These are phyloP conservation scores for Wallacemonas collosoma DNA, from an alignment of 208 protist genomes.

Conservation along the genomic window DNA sequence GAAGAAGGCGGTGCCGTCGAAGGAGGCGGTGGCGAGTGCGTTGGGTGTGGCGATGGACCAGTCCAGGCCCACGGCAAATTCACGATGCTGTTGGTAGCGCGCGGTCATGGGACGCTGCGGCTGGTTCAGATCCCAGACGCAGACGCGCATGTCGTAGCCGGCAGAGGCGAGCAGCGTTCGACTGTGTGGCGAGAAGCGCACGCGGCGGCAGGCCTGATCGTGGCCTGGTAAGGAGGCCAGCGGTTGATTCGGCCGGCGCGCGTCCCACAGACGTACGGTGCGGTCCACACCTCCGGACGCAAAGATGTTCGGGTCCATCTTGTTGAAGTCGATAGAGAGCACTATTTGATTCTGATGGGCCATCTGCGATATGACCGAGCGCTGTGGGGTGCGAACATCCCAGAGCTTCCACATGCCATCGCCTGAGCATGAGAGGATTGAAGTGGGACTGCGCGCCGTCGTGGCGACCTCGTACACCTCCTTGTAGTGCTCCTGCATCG, in stretches of 20 bases:
- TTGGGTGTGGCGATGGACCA: conserved; percentile 78
- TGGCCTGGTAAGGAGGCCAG: conserved; percentile 82
- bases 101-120: conserved; percentile 74
- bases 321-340: conserved; percentile 92
- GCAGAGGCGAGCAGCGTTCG: conserved; percentile 73
- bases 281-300: conserved; percentile 87
- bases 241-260: conserved; percentile 69
- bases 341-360: conserved; percentile 87
- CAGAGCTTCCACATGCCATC: conserved; percentile 93
- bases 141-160: conserved; percentile 91
- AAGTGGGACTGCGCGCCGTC: conserved; percentile 67
- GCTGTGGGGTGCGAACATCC: conserved; percentile 71
- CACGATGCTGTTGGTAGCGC: conserved; percentile 88
- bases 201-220: conserved; percentile 86
- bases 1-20: conserved; percentile 79
- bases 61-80: conserved; percentile 90
- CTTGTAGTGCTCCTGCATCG: conserved; percentile 86
- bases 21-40: conserved; percentile 64
- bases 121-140: conserved; percentile 85
- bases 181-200: conserved; percentile 79
- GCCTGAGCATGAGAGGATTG: conserved; percentile 87
- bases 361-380: conserved; percentile 75
- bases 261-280: conserved; percentile 86
- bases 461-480: conserved; percentile 90
- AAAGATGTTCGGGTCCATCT: conserved; percentile 88